phyloP scores from a whole-genome alignment of 164 flowering plant genomes.

The Vitis cinerea region DNA sequence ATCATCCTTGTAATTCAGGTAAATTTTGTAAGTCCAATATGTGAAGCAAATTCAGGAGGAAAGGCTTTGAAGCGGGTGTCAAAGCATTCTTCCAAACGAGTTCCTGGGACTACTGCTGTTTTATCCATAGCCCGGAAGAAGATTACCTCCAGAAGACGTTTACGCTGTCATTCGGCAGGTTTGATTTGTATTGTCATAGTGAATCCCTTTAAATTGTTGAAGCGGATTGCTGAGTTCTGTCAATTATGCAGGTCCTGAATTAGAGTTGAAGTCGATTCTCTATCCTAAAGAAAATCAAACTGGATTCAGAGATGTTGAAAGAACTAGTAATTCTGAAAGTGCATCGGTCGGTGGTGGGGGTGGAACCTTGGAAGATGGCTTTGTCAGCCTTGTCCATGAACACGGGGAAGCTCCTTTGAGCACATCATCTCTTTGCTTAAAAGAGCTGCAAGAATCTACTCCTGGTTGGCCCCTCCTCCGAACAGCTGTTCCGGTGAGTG shows the following conservation, averaged over 20 bases:
- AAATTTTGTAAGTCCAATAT: too few relatives aligned
- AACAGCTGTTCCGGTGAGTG: neutral
- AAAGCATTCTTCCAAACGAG: neutral
- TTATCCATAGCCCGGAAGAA: neutral
- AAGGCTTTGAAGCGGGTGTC: neutral
- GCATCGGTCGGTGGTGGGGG: neutral
- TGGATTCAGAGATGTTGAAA: neutral
- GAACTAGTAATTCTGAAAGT: neutral
- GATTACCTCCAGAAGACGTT: neutral
- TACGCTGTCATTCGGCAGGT: neutral
- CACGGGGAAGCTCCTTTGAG: conserved; percentile 6
- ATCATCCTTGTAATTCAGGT: too few relatives aligned
- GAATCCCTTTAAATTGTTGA: neutral
- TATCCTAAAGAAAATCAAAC: neutral
- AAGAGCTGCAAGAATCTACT: conserved; percentile 14
- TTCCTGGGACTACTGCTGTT: neutral
- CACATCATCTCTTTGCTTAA: conserved; percentile 4
- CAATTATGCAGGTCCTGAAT: neutral
- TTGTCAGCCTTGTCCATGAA: neutral
- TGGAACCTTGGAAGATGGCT: neutral
- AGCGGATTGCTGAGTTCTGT: neutral
- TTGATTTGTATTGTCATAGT: neutral
- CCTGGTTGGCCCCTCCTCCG: conserved; percentile 30
- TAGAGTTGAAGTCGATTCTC: neutral
- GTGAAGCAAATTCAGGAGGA: neutral